A percentile compares a stretch with the other conserved stretches of the same genome.
Conservation (phyloP, 805 yeast species). For the Saccharomyces kudriavzevii region DNA sequence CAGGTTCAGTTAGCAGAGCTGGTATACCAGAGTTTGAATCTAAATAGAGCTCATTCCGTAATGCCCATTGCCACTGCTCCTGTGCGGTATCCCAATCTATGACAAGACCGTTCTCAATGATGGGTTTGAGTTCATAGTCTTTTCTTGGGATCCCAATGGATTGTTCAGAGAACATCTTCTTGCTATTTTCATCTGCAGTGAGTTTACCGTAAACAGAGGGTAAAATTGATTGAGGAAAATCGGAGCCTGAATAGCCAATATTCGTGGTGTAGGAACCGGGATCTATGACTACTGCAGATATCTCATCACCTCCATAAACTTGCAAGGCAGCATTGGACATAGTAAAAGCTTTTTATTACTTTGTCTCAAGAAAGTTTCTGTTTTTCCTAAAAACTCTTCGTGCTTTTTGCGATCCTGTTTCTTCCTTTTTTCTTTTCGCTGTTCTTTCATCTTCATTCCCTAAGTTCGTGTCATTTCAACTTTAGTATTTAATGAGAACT, state of each 20-base stretch:
- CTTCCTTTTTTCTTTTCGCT: not conserved
- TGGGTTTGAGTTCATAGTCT: slow-evolving; percentile 45
- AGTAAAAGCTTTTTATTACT: not conserved
- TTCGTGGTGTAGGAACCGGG: slow-evolving; percentile 82
- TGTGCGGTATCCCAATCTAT: slow-evolving; percentile 81
- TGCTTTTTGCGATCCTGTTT: not conserved
- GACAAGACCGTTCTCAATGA: slow-evolving; percentile 53
- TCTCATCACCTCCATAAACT: slow-evolving; percentile 63
- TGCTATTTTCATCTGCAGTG: slow-evolving; percentile 14
- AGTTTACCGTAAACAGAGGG: slow-evolving; percentile 60
- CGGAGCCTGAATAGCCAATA: slow-evolving; percentile 89
- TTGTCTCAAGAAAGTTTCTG: not conserved
- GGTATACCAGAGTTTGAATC: slow-evolving; percentile 42
- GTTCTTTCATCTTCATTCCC: not conserved
- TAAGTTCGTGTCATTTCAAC: not conserved
- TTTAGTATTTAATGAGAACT: not conserved
- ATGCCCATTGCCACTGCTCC: slow-evolving; percentile 61
- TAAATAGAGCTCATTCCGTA: slow-evolving; percentile 43
- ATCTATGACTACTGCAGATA: slow-evolving; percentile 83
- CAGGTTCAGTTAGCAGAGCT: slow-evolving; percentile 74
- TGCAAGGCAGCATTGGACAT: slow-evolving; percentile 39
- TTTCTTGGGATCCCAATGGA: slow-evolving; percentile 45
- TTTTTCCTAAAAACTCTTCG: not conserved
- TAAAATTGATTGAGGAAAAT: slow-evolving; percentile 64
- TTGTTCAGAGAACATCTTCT: slow-evolving; percentile 31